Evolutionary conservation across 2,329 filamentous ascomycete species (phyloP).

Genomic region (Fusarium sp.): DNA sequence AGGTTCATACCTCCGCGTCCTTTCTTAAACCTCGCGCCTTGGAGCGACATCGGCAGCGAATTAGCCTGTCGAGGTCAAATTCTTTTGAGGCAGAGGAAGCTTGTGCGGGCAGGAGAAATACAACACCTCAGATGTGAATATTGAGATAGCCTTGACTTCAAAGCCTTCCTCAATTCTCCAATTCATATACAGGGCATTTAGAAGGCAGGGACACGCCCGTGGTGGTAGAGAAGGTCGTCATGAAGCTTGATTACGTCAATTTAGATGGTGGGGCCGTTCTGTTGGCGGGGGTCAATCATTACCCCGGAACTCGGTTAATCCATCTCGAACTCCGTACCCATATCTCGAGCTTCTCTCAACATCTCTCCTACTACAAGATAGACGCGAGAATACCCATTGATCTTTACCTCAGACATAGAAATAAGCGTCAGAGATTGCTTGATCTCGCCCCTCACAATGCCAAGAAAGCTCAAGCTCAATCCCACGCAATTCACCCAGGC

Average conservation of each 20-base stretch:
- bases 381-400: rapidly evolving
- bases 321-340: conserved; percentile 13
- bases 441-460: conserved; percentile 38
- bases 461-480: conserved; percentile 50
- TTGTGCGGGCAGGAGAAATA: rapidly evolving
- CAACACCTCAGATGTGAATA: rapidly evolving
- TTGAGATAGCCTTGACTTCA: rapidly evolving
- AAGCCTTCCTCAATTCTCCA: rapidly evolving
- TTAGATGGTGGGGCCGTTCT: background rate
- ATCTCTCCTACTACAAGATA: background rate
- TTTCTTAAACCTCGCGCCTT: background rate
- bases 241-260: conserved; percentile 15
- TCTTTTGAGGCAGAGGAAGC: rapidly evolving
- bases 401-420: rapidly evolving
- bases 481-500: conserved; percentile 52
- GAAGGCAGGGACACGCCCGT: rapidly evolving
- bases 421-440: rapidly evolving
- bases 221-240: rapidly evolving
- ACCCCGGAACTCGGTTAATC: conserved; percentile 17
- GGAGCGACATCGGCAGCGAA: background rate
- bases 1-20: rapidly evolving
- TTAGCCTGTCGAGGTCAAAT: background rate
- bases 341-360: background rate
- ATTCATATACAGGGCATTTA: rapidly evolving
- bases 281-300: conserved; percentile 10